These are phyloP conservation scores for Albifimbria verrucaria DNA, from an alignment of 2,329 filamentous ascomycete species.

Conservation along the genomic window DNA sequence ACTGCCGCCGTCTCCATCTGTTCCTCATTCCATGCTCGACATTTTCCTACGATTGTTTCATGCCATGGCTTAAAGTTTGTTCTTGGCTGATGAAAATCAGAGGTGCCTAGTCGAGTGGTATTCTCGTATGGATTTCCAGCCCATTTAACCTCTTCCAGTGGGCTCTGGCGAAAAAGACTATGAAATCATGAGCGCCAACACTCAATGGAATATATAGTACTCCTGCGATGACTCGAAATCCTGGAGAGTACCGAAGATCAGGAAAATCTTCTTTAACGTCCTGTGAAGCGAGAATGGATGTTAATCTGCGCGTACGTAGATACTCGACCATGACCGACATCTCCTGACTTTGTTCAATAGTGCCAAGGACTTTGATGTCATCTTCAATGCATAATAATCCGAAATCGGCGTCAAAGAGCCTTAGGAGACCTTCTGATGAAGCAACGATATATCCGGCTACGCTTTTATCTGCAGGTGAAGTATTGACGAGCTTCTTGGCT, in stretches of 20 bases:
- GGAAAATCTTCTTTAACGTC: conserved; percentile 76
- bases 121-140: conserved; percentile 86
- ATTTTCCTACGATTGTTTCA: conserved; percentile 77
- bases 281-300: conserved; percentile 73
- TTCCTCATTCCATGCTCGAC: conserved; percentile 83
- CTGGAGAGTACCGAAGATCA: conserved; percentile 74
- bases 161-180: conserved; percentile 81
- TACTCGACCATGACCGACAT: conserved; percentile 82
- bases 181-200: conserved; percentile 74
- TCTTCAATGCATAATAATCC: conserved; percentile 79
- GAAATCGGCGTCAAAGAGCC: conserved; percentile 83
- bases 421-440: conserved; percentile 80
- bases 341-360: conserved; percentile 74
- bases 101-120: conserved; percentile 66
- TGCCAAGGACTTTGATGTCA: conserved; percentile 84
- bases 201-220: conserved; percentile 80
- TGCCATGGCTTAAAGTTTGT: conserved; percentile 79
- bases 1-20: conserved; percentile 87
- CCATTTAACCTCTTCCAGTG: conserved; percentile 76
- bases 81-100: conserved; percentile 71
- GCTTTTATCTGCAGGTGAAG: conserved; percentile 74
- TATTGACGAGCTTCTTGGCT: conserved; percentile 84
- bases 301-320: conserved; percentile 70
- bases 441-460: conserved; percentile 88
- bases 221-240: conserved; percentile 75